phyloP scores from a whole-genome alignment of 805 yeast genomes.

The Saturnispora serradocipensis region DNA sequence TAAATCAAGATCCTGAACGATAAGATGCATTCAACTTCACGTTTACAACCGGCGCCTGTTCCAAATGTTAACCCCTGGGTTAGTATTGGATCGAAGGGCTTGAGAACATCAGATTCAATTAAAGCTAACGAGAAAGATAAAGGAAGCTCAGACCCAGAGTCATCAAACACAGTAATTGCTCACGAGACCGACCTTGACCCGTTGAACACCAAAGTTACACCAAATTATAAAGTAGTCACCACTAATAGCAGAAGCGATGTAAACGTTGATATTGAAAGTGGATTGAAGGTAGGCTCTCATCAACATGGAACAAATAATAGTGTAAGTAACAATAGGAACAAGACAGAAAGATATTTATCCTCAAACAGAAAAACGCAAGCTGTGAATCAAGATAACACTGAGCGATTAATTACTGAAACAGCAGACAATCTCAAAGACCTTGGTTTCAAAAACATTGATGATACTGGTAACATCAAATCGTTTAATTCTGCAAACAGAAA shows the following conservation, averaged over 20 bases:
- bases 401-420: background rate
- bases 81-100: background rate
- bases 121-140: background rate
- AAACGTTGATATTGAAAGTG: background rate
- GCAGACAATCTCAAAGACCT: background rate
- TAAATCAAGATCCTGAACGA: background rate
- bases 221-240: background rate
- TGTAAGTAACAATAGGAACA: background rate
- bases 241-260: background rate
- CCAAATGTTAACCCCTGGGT: conserved; percentile 24
- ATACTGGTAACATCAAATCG: background rate
- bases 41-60: conserved; percentile 23
- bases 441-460: background rate
- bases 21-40: background rate
- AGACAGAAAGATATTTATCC: background rate
- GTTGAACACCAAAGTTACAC: background rate
- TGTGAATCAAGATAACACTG: background rate
- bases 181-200: background rate
- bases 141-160: background rate
- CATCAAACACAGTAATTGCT: background rate
- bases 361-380: background rate
- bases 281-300: background rate
- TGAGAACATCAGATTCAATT: background rate
- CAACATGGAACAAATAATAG: background rate
- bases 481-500: background rate